Percentiles rank a stretch among this genome's conserved stretches.
phyloP scores from a whole-genome alignment of 768 basidiomycete genomes.

The Tricholoma furcatifolium region DNA sequence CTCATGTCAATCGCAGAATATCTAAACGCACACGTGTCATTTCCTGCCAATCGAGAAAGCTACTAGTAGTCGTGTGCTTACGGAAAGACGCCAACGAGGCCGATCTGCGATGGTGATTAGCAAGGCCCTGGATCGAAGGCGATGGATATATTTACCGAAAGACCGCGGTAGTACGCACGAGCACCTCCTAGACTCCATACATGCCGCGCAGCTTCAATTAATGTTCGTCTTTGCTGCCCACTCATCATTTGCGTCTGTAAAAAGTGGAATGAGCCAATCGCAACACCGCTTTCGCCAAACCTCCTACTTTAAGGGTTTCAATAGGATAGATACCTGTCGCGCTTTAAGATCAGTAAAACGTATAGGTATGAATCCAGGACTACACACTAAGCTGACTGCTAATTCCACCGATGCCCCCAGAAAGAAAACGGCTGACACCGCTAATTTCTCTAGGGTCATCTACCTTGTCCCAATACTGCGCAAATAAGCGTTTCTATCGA shows the following conservation, averaged over 20 bases:
- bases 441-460: constrained; percentile 88
- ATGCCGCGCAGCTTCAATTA: constrained; percentile 62
- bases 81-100: constrained; percentile 96
- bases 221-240: constrained; percentile 53
- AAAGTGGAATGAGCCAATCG: constrained; percentile 4
- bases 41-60: background rate
- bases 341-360: constrained; percentile 18
- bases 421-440: constrained; percentile 88
- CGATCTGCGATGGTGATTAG: constrained; percentile 56
- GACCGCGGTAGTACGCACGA: constrained; percentile 86
- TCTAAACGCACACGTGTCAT: constrained; percentile 29
- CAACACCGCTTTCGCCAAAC: constrained; percentile 5
- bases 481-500: constrained; percentile 88
- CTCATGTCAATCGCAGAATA: constrained; percentile 97
- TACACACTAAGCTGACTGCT: constrained; percentile 82
- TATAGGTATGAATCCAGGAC: constrained; percentile 5
- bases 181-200: constrained; percentile 81
- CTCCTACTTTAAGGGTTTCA: constrained; percentile 84
- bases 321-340: constrained; percentile 90
- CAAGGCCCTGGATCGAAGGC: constrained; percentile 12
- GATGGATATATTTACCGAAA: constrained; percentile 59
- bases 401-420: constrained; percentile 96
- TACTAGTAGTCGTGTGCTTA: constrained; percentile 41
- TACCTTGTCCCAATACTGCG: constrained; percentile 87
- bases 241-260: constrained; percentile 95